A percentile compares a stretch with the other conserved stretches of the same genome.
Evolutionary conservation across 139 green algal genomes (phyloP).

Genomic region (Chlorella sp.): DNA sequence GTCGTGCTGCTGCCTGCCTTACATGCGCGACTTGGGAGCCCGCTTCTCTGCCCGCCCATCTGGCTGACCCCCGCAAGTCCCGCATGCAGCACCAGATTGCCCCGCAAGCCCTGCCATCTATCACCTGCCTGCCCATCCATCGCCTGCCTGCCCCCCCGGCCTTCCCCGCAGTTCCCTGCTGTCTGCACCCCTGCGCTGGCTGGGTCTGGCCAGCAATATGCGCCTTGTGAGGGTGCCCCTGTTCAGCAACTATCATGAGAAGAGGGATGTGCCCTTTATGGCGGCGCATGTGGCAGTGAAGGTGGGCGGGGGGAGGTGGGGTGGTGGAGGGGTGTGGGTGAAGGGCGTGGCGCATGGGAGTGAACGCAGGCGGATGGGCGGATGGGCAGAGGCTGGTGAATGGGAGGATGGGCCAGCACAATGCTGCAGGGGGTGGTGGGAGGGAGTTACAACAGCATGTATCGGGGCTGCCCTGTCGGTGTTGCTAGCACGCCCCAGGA

Average conservation of each 20-base stretch:
- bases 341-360: too few species aligned
- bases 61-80: neutral
- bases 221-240: conserved; percentile 40
- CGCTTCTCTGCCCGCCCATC: neutral
- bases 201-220: conserved; percentile 10
- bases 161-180: neutral
- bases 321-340: neutral
- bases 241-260: conserved; percentile 49
- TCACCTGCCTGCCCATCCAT: neutral
- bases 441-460: too few species aligned
- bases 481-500: neutral
- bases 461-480: too few species aligned
- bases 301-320: neutral
- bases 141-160: too few species aligned
- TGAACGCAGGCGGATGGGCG: neutral
- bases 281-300: conserved; percentile 40
- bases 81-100: neutral
- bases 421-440: neutral
- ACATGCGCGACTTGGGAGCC: neutral
- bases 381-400: neutral
- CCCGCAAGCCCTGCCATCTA: neutral
- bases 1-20: too few species aligned
- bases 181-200: conserved; percentile 29
- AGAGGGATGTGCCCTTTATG: conserved; percentile 37
- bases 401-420: neutral